Evolutionary conservation across 139 green algal species (phyloP), one percentile per base, ranked within the genome.

Genomic region (Limnomonas spitsbergensis): DNA sequence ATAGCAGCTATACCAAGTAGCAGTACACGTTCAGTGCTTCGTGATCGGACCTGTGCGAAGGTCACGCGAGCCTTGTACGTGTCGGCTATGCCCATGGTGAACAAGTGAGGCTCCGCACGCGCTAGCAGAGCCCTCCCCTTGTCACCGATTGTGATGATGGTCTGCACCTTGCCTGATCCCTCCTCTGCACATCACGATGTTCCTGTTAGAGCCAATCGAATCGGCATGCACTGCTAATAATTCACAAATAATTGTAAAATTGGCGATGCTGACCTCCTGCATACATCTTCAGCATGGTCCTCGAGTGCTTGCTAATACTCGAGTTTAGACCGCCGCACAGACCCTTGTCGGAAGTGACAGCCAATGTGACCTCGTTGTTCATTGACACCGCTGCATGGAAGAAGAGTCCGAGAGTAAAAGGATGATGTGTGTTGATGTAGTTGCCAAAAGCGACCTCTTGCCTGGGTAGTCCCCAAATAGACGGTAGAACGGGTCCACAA

Each of bases 271-370:
- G 39, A 90, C 82, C 66, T 36, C 71, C 47, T 70, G 83, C 9
- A 79, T 80, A 85, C 77, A 91, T 83, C 54, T 80, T 61, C 32
- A 87, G 69, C 54, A 92, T 47, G 32, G 82, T 81, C 20, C 86
- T 82, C 0, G 91, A 91, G 84, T 96, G 94, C 84, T 99, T 99
- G 77, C 90, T 90, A 38, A 97, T 89, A 39, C 89, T 97, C 61
- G 92, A 93, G 92, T 99, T 99, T 73, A 99, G 95, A 54, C 96
- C 96, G 77, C 96, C 96, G 85, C 96, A 99, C 54, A 99, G 90
- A 38, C 96, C 96, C 54, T 88, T 90, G 86, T 99, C 96, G 2
- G 94, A 94, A 0, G 94, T 95, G 34, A 99, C 75, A 3, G 95
- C 87, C 14, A 99, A 77, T 2, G 86, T 92, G 27, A 99, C 69